Evolutionary conservation across 768 basidiomycete genomes (phyloP), one percentile per base, ranked within the genome.

Genomic region (Leccinellum luteum): DNA sequence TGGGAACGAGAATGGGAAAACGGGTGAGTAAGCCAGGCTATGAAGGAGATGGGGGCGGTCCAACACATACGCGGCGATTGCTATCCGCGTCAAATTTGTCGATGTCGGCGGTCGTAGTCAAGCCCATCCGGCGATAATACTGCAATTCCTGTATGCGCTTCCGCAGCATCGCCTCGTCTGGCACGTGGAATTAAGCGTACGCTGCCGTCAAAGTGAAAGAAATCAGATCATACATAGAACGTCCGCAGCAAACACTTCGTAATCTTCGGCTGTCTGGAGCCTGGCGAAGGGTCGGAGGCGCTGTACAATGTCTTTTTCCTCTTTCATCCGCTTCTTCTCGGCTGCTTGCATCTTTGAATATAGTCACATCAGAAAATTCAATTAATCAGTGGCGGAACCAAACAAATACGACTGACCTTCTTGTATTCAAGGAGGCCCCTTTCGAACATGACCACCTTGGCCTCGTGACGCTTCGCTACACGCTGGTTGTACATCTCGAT

Each of bases 111-210:
- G 85, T 74, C 2, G 89, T 90, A 2, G 85, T 86, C 27, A 99
- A 75, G 0, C 96, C 97, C 68, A 92, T 82, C 32, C 89, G 81
- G 8, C 96, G 86, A 70, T 92, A 96, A 50, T 89, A 85, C 67
- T 99, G 96, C 23, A 99, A 77, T 64, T 98, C 94, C 62, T 87
- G 82, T 67, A 98, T 96, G 38, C 88, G 81, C 71, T 92, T 93
- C 17, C 95, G 84, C 8, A 99, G 78, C 54, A 89, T 78, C 4
- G 89, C 83, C 73, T 98, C 96, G 64, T 96, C 95, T 98, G 25
- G 13, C 17, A 3, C 27, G 10, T 23, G n/a, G 48, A 4, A 47
- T 60, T 15, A 62, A 45, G 45, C 14, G 10, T n/a, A 8, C 6
- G 10, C 15, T 52, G 38, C 44, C 30, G 45, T 25, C 4, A 15